These are phyloP conservation scores for Hyaloscypha finlandica DNA, from an alignment of 495 filamentous ascomycete species.

Conservation along the genomic window DNA sequence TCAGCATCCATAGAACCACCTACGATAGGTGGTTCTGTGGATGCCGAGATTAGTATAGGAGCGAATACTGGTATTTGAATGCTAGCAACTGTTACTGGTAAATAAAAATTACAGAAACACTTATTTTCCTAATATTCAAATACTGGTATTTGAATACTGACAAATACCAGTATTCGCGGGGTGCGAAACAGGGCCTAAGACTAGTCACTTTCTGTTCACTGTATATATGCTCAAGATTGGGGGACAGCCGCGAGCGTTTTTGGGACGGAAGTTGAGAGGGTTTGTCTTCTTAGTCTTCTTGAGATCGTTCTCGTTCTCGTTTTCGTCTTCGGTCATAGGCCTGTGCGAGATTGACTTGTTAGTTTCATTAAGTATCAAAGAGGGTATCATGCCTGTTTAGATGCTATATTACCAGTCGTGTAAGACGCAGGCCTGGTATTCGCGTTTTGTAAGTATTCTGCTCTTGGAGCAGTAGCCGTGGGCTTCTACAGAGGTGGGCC, in stretches of 20 bases:
- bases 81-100: no score
- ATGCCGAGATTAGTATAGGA: no score
- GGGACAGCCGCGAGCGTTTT: conserved; percentile 22
- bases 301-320: conserved; percentile 10
- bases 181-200: no score
- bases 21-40: no score
- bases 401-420: conserved; percentile 15
- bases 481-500: conserved; percentile 15
- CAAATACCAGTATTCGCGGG: no score
- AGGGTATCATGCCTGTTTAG: conserved; percentile 27
- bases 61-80: no score
- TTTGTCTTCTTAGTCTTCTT: no score
- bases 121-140: no score
- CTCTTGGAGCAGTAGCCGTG: conserved; percentile 20
- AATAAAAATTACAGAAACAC: no score
- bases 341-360: conserved; percentile 21
- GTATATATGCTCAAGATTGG: conserved; percentile 14
- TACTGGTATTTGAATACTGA: no score
- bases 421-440: conserved; percentile 10
- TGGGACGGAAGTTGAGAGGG: conserved; percentile 6
- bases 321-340: conserved; percentile 12
- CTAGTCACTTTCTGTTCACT: no score
- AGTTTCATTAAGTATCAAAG: conserved; percentile 23
- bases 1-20: no score
- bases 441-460: conserved; percentile 14